phyloP scores from a whole-genome alignment of 2,329 filamentous ascomycete species.

The Beauveria australis region DNA sequence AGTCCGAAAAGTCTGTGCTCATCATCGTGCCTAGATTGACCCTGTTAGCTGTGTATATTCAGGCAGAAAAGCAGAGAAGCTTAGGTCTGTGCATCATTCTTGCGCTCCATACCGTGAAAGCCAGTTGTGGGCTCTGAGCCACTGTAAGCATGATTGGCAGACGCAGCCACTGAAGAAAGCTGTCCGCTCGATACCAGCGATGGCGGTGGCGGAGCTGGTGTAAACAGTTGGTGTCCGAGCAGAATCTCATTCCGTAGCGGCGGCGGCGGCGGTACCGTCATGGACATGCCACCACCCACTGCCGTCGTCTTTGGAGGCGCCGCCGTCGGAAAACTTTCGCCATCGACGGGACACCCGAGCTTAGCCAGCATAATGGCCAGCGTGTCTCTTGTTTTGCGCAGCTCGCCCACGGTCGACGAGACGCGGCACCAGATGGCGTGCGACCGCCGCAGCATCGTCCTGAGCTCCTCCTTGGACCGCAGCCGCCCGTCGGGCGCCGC shows the following conservation, averaged over 20 bases:
- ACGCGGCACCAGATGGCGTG: slow-evolving; percentile 36
- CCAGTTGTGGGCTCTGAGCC: not conserved
- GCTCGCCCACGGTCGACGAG: slow-evolving; percentile 27
- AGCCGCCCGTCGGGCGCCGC: slow-evolving; percentile 21
- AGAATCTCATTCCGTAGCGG: slow-evolving; percentile 1
- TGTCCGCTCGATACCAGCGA: slow-evolving; percentile 4
- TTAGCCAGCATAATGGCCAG: slow-evolving; percentile 38
- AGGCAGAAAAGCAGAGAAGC: not conserved
- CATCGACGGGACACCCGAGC: slow-evolving; percentile 25
- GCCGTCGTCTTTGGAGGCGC: not conserved
- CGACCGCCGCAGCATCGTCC: slow-evolving; percentile 33
- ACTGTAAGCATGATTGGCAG: not conserved
- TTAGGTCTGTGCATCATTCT: not conserved
- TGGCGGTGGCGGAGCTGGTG: not conserved
- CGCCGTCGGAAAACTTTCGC: not conserved
- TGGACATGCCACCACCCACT: not conserved
- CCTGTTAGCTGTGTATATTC: not conserved
- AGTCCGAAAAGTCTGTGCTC: not conserved
- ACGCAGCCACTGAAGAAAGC: not conserved
- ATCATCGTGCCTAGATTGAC: not conserved
- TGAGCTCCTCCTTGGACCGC: slow-evolving; percentile 31
- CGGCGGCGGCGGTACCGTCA: not conserved
- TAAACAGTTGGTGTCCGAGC: not conserved
- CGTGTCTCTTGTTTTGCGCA: slow-evolving; percentile 38
- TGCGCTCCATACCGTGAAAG: not conserved